Conservation (phyloP, 2,329 filamentous ascomycete species). For the Aspergillus pseudoviridinutans region DNA sequence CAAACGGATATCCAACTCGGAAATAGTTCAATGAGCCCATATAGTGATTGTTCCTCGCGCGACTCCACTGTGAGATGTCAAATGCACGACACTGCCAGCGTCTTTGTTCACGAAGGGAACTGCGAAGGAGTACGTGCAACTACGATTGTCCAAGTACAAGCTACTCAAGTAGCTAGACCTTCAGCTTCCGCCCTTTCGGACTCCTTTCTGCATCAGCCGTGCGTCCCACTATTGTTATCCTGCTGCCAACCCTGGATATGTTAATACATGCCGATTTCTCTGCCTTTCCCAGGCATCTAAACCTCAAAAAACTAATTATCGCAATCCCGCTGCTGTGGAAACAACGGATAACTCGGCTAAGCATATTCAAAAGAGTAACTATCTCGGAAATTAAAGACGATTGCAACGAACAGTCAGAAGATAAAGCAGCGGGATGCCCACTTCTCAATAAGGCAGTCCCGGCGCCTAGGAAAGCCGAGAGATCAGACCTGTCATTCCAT, state of each 20-base stretch:
- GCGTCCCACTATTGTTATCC: conserved; percentile 15
- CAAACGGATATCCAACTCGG: not conserved
- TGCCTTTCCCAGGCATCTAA: not conserved
- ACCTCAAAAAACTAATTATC: not conserved
- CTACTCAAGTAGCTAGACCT: not conserved
- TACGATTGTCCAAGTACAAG: not conserved
- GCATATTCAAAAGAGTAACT: not conserved
- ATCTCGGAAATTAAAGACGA: conserved; percentile 8
- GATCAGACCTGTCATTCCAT: conserved; percentile 18
- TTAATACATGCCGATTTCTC: not conserved
- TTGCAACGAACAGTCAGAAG: conserved; percentile 7
- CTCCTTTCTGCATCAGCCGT: conserved; percentile 15
- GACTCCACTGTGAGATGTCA: conserved; percentile 14
- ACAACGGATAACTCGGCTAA: not conserved
- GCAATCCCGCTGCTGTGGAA: not conserved
- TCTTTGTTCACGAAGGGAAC: not conserved
- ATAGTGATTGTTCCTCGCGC: not conserved
- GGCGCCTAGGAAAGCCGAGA: not conserved
- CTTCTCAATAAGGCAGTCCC: not conserved
- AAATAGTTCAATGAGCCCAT: not conserved
- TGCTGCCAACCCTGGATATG: conserved; percentile 4
- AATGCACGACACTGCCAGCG: not conserved
- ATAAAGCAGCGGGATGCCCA: not conserved
- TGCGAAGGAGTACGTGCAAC: not conserved
- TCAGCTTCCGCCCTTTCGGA: conserved; percentile 1